Evolutionary conservation across 805 yeast genomes (phyloP).

Genomic region (Zygosaccharomyces bisporus): DNA sequence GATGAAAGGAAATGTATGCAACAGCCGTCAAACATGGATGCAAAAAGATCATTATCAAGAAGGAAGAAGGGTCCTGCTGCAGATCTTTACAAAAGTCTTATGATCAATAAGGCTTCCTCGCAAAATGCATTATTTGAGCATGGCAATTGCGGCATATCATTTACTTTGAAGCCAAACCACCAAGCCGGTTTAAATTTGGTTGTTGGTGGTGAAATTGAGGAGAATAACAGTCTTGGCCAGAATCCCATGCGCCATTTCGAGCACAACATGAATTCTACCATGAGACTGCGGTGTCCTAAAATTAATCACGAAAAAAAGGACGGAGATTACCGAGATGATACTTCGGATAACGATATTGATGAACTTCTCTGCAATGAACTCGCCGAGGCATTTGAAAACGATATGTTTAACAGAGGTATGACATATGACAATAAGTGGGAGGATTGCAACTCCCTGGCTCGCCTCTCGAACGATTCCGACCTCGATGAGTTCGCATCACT

Average conservation of each 20-base stretch:
- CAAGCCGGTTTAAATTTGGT: conserved; percentile 4
- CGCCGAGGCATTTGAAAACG: conserved; percentile 18
- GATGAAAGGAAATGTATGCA: background rate
- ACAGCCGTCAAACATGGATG: background rate
- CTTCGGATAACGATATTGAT: background rate
- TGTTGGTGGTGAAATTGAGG: background rate
- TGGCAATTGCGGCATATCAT: background rate
- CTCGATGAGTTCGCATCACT: background rate
- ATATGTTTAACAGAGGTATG: conserved; percentile 14
- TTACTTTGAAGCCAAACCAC: conserved; percentile 1
- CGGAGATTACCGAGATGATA: background rate
- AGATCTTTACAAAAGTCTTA: conserved; percentile 14
- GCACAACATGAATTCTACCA: conserved; percentile 16
- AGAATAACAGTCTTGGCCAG: conserved; percentile 1
- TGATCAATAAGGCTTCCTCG: conserved; percentile 9
- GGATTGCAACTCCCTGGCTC: background rate
- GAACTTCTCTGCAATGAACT: conserved; percentile 9
- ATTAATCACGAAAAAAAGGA: background rate
- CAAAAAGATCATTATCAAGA: background rate
- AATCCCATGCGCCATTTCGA: conserved; percentile 25
- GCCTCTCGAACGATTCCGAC: background rate
- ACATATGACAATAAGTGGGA: conserved; percentile 19
- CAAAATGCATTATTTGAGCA: conserved; percentile 6
- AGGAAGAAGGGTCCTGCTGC: conserved; percentile 2
- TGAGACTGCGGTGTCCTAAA: conserved; percentile 17